These are phyloP conservation scores for Triglochin maritima DNA, from an alignment of 106 monocot genomes.

Conservation along the genomic window DNA sequence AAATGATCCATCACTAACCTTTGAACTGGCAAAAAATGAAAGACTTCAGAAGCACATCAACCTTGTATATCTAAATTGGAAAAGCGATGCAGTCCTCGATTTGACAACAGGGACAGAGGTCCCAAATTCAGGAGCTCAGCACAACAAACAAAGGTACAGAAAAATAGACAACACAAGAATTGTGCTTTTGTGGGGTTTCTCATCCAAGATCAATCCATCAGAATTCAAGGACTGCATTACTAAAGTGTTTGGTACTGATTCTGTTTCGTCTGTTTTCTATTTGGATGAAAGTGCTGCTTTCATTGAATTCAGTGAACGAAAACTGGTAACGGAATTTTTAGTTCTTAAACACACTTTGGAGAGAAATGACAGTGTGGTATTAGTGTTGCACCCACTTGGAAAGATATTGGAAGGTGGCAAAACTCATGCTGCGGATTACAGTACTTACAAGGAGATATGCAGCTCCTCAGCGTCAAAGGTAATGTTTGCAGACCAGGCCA, in stretches of 20 bases:
- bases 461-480: slow-evolving; percentile 40
- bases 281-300: slow-evolving; percentile 65
- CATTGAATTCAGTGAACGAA: slow-evolving; percentile 60
- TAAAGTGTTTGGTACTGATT: slow-evolving; percentile 51
- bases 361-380: slow-evolving; percentile 38
- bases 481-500: slow-evolving; percentile 75
- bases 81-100: slow-evolving; percentile 64
- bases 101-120: slow-evolving; percentile 50
- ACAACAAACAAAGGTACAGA: slow-evolving; percentile 40
- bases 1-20: slow-evolving; percentile 8
- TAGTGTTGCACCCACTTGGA: slow-evolving; percentile 66
- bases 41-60: slow-evolving; percentile 67
- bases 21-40: slow-evolving; percentile 27
- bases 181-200: slow-evolving; percentile 76
- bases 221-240: slow-evolving; percentile 50
- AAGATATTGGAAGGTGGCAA: slow-evolving; percentile 69
- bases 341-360: slow-evolving; percentile 62
- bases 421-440: slow-evolving; percentile 62
- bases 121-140: slow-evolving; percentile 17
- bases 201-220: slow-evolving; percentile 34
- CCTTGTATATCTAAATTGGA: slow-evolving; percentile 60
- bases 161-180: slow-evolving; percentile 40
- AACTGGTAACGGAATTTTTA: slow-evolving; percentile 60
- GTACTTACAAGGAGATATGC: slow-evolving; percentile 66
- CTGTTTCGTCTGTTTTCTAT: slow-evolving; percentile 53